phyloP scores from a whole-genome alignment of 2,329 filamentous ascomycete species.

The Decorospora gaudefroyi region DNA sequence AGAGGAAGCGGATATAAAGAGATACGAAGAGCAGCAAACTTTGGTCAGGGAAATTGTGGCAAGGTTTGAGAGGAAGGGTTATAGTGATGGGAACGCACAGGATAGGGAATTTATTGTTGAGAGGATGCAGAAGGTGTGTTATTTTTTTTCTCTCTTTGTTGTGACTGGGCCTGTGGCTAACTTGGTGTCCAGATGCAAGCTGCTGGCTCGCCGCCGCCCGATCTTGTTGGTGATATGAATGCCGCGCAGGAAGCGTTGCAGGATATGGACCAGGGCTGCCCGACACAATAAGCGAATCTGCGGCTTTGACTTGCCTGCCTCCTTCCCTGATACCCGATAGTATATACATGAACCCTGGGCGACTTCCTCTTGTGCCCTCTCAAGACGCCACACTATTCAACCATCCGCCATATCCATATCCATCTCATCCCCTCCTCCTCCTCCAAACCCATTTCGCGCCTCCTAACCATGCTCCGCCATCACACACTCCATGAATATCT shows the following conservation, averaged over 20 bases:
- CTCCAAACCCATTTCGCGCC: conserved; percentile 7
- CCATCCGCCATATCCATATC: conserved; percentile 45
- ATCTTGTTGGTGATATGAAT: conserved; percentile 87
- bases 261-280: conserved; percentile 63
- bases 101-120: conserved; percentile 94
- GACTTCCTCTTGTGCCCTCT: no score
- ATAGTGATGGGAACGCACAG: conserved; percentile 77
- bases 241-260: conserved; percentile 71
- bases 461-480: conserved; percentile 52
- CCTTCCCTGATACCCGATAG: conserved; percentile 34
- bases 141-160: neutral
- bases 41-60: conserved; percentile 84
- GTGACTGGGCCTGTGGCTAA: neutral
- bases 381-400: conserved; percentile 10
- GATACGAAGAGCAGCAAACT: conserved; percentile 79
- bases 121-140: conserved; percentile 87
- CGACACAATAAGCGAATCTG: conserved; percentile 58
- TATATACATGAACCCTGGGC: conserved; percentile 1
- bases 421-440: conserved; percentile 44
- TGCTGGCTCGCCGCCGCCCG: conserved; percentile 84
- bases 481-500: conserved; percentile 66
- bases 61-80: conserved; percentile 82
- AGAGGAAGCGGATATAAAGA: conserved; percentile 69
- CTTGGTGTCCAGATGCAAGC: conserved; percentile 82
- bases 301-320: conserved; percentile 4